Evolutionary conservation across 228 moss, liverwort and hornwort genomes (phyloP), one percentile per base, ranked within the genome.

Genomic region (Sphagnum fallax): DNA sequence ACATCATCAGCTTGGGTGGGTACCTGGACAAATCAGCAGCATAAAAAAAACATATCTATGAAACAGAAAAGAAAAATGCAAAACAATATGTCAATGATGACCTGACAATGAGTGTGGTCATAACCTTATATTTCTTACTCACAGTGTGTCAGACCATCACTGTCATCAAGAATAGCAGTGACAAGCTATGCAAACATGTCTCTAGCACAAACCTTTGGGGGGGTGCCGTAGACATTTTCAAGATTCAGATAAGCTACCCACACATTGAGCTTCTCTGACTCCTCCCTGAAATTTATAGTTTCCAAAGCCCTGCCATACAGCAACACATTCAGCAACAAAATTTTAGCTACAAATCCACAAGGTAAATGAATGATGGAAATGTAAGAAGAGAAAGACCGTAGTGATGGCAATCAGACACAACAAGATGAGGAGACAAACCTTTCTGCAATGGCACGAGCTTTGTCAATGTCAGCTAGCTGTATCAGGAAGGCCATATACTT

Each of bases 181-280:
- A 32, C 32, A 32, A 32, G 32, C 32, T 32, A 32, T 32, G 32
- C 32, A 32, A 32, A 32, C 32, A 32, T 32, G 32, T 32, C 2
- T 32, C 32, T 32, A 32, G 32, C 32, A 32, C 32, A n/a, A 65
- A 97, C 97, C 97, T 91, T 92, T 47, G 84, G 81, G 10, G 98
- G 90, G 65, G 72, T 83, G 66, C 98, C 98, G 70, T 90, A 98
- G 66, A 81, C 89, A 70, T 98, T 94, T 73, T 98, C 98, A 50
- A 98, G 89, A 75, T 98, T 98, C 77, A 98, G 73, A 71, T 87
- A 98, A 16, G 98, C 98, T 60, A 98, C 90, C 94, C 98, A 98
- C 12, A 98, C 81, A 71, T 98, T 98, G 69, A 87, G 76, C 81
- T 94, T 98, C 82, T 98, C 98, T 13, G 76, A 79, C 80, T 94